phyloP scores from a whole-genome alignment of 768 basidiomycete genomes.

The Rhodotorula paludigena region DNA sequence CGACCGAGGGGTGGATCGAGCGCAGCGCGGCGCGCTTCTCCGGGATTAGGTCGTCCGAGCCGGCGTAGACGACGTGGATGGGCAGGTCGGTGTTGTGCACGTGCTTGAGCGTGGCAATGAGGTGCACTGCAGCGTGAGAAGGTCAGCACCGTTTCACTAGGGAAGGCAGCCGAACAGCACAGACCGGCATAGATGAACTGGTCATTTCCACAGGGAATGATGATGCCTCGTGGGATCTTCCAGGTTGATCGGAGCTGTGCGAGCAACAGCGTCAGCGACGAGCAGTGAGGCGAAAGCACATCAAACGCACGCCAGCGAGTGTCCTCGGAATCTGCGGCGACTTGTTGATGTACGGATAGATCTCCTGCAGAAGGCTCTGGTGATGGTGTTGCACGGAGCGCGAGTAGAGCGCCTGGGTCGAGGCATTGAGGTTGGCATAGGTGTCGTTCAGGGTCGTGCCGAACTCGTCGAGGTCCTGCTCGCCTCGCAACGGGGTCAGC shows the following conservation, averaged over 20 bases:
- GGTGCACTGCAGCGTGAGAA: slow-evolving; percentile 6
- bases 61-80: slow-evolving; percentile 37
- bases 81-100: slow-evolving; percentile 34
- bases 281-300: too few relatives aligned
- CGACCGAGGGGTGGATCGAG: slow-evolving; percentile 26
- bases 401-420: slow-evolving; percentile 26
- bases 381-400: slow-evolving; percentile 29
- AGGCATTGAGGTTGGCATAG: slow-evolving; percentile 20
- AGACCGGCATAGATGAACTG: slow-evolving; percentile 31
- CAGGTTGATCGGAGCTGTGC: neutral
- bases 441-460: slow-evolving; percentile 9
- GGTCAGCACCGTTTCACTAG: too few relatives aligned
- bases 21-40: slow-evolving; percentile 32
- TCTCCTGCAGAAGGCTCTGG: slow-evolving; percentile 18
- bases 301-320: neutral
- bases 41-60: slow-evolving; percentile 26
- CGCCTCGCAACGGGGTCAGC: neutral
- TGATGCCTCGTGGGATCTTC: slow-evolving; percentile 20
- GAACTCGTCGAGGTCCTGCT: slow-evolving; percentile 27
- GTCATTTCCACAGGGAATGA: slow-evolving; percentile 33
- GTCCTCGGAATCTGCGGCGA: slow-evolving; percentile 10
- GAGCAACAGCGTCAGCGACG: neutral
- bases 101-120: slow-evolving; percentile 38
- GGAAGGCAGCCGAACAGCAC: too few relatives aligned
- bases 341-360: slow-evolving; percentile 33